Base-by-base conservation (phyloP, 106 monocot species). In the Acanthochlamys bracteata region DNA sequence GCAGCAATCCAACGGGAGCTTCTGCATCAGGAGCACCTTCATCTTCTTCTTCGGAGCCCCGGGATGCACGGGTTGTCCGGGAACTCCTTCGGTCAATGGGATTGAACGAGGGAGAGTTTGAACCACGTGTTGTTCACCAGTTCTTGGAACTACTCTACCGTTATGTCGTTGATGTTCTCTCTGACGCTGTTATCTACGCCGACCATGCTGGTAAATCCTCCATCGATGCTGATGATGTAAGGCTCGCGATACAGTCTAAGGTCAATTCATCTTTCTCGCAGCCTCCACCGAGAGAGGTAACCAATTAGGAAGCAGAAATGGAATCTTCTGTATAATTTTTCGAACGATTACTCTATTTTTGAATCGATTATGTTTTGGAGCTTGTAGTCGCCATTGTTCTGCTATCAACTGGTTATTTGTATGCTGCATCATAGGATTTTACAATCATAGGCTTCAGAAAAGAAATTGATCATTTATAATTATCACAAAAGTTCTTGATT, bases 261-360 rank as follows among this genome's bases (percentile, higher is more conserved):
- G 79, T 92, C 71, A 99, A 92, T 63, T 86, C 76, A 69, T 92
- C 98, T 71, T 99, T 92, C 77, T 99, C 98, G 58, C 98, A 99
- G 78, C 98, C 98, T 27, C 98, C 98, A 60, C 92, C 92, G 19
- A 88, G 92, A 52, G 98, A 99, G 86, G 98, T 99, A 83, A 14
- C 1, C 0, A 7, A 12, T 16, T 19, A 22, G 20, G 24, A 53
- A 33, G 4, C 4, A 33, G 6, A 33, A 6, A 33, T 33, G 4
- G 33, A 33, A 33, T 33, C 33, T 33, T 33, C 6, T n/a, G n/a
- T n/a, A n/a, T n/a, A n/a, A n/a, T n/a, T n/a, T n/a, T n/a, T n/a
- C n/a, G n/a, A n/a, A n/a, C n/a, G n/a, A n/a, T n/a, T n/a, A n/a
- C n/a, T n/a, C n/a, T n/a, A n/a, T 33, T 33, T 3, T 6, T 33